Evolutionary conservation across 257 asterid species (phyloP), one percentile per base, ranked within the genome.

Genomic region (Capsicum chinense): DNA sequence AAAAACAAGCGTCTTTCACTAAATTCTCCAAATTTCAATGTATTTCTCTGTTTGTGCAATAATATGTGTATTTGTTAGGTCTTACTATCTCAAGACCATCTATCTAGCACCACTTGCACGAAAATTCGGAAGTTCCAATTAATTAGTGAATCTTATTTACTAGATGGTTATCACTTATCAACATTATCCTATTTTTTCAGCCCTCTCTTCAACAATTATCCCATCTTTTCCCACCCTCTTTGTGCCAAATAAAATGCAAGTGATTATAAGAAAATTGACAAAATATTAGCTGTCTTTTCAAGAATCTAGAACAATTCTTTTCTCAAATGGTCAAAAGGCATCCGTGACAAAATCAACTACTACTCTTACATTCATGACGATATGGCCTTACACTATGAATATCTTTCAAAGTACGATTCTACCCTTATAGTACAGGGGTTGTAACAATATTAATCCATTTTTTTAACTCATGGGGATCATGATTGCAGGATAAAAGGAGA

Each of bases 121-220:
- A 15, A 14, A 17, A 70, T 17, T 0, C 0, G 56, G 9, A 70
- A 70, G 56, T 17, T 42, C 35, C 35, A 70, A 70, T 48, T 68
- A 68, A 68, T 37, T 68, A 68, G 13, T 37, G 52, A 68, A 68
- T 42, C 17, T 70, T 42, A 42, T 70, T 37, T 37, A 7, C 56
- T 33, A 70, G 56, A 42, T 68, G 73, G 14, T 26, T 70, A 42
- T 70, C 79, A 70, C 7, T 26, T 70, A 42, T 70, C 79, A 70
- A 33, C 12, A 1, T 68, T 17, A 42, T 70, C 9, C 79, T 42
- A 8, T 70, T 70, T 17, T 69, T 69, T 9, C 35, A 69, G 16
- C 56, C 79, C 56, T 42, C 56, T 67, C 12, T 42, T 70, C 56
- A 44, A 70, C 17, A 69, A 42, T 44, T 69, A 44, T 69, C 56